These are phyloP conservation scores for Phaffia tasmanica DNA, from an alignment of 768 basidiomycete genomes.

Conservation along the genomic window DNA sequence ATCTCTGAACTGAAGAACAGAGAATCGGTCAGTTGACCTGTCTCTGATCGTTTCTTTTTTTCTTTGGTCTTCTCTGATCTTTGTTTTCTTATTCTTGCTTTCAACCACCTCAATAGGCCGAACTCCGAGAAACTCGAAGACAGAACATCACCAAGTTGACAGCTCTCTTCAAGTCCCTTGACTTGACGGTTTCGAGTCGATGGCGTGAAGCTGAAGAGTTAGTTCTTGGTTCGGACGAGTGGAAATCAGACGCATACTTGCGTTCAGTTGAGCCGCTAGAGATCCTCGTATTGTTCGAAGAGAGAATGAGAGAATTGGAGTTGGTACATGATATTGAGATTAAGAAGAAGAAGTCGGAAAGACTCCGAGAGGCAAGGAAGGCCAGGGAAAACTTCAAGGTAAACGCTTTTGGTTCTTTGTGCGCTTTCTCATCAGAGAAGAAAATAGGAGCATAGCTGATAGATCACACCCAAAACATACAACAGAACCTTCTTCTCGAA, in stretches of 20 bases:
- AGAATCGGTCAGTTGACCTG: slow-evolving; percentile 50
- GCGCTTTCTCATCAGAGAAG: neutral
- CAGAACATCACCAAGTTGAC: slow-evolving; percentile 77
- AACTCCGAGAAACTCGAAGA: slow-evolving; percentile 31
- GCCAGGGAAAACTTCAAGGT: slow-evolving; percentile 86
- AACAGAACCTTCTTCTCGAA: slow-evolving; percentile 58
- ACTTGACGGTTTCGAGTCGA: slow-evolving; percentile 83
- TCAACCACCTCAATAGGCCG: slow-evolving; percentile 33
- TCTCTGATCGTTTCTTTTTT: neutral
- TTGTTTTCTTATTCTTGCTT: neutral
- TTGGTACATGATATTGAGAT: slow-evolving; percentile 82
- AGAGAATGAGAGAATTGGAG: slow-evolving; percentile 79
- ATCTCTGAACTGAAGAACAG: slow-evolving; percentile 70
- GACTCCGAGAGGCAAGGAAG: slow-evolving; percentile 72
- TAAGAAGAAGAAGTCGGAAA: slow-evolving; percentile 66
- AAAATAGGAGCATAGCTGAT: too few species aligned
- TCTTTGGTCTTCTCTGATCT: neutral
- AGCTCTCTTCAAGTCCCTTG: slow-evolving; percentile 68
- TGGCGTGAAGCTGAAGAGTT: slow-evolving; percentile 77
- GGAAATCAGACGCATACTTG: slow-evolving; percentile 63
- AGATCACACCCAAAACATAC: too few species aligned
- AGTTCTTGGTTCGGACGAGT: slow-evolving; percentile 65
- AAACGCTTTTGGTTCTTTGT: slow-evolving; percentile 24
- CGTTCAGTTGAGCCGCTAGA: slow-evolving; percentile 78
- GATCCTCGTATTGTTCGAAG: slow-evolving; percentile 85